Base-by-base conservation (phyloP, 305 asterid genomes). In the Andrographis paniculata region DNA sequence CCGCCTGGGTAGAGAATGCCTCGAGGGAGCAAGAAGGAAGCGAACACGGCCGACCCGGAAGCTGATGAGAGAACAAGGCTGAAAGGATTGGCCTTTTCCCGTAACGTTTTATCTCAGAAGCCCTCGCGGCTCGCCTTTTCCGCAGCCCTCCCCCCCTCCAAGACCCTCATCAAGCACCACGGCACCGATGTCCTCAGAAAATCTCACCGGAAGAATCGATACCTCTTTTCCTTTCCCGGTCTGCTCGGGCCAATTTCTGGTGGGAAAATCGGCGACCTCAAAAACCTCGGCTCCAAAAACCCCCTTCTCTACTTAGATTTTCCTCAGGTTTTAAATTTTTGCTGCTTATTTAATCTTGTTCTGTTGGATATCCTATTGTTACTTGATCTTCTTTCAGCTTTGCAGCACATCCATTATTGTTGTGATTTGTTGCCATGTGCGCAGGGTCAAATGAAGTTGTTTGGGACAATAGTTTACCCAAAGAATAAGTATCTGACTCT, bases 391-490 rank as follows among this genome's bases (percentile, higher is more conserved):
- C 45, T 18, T 5, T n/a, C 12, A 40, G 1, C 28, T n/a, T n/a
- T n/a, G n/a, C n/a, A n/a, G 19, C 36, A 0, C 38, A 20, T 14
- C 36, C 59, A 37, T 52, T 30, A 14, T 18, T 33, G 10, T 5
- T 48, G 45, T 31, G 13, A 27, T 47, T 17, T 42, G 16, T 39
- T 55, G 48, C 47, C 53, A 22, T 31, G 35, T 53, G 65, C 52
- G 67, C 53, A 87, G 97, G 97, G 97, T 42, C 95, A 73, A 56
- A 73, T 84, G 95, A 87, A 84, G 75, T 67, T 87, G 73, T 87
- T 78, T 48, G 95, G 97, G 62, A 84, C 97, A 21, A 84, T 80
- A 48, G 71, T 79, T 51, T 87, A 74, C 64, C 97, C 97, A 6
- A 78, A 77, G 77, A 87, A 87, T 59, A 63, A 82, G 66, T 87